Evolutionary conservation across 441 rosid genomes (phyloP).

Genomic region (Kokia cookei): DNA sequence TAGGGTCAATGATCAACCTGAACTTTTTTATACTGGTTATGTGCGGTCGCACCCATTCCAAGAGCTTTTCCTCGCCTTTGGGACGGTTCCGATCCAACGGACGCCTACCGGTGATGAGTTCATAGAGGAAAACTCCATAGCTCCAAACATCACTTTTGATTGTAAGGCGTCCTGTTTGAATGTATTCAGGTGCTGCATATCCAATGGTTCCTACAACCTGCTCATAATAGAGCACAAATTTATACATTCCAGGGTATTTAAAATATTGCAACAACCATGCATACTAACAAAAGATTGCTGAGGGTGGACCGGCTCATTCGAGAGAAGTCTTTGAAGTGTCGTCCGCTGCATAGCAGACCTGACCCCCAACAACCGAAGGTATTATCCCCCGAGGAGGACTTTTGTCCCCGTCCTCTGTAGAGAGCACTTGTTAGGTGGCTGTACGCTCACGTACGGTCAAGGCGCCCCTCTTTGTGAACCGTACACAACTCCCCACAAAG

Average conservation of each 20-base stretch:
- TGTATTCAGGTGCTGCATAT: constrained; percentile 67
- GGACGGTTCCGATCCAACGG: constrained; percentile 65
- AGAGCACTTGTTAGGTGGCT: no score
- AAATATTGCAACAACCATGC: no score
- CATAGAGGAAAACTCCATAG: constrained; percentile 60
- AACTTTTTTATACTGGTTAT: constrained; percentile 47
- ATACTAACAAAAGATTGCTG: no score
- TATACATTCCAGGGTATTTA: neutral
- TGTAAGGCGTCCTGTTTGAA: constrained; percentile 67
- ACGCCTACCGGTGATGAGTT: constrained; percentile 61
- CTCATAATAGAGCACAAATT: neutral
- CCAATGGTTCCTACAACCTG: constrained; percentile 75
- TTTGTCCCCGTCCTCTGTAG: no score
- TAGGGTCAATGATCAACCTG: constrained; percentile 45
- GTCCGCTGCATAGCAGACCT: no score
- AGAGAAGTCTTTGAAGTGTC: no score
- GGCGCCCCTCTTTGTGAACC: no score
- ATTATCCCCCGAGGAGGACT: no score
- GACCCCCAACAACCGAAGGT: no score
- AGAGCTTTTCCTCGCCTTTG: constrained; percentile 51
- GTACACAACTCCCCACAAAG: no score
- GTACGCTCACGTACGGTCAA: no score
- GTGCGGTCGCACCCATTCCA: constrained; percentile 65
- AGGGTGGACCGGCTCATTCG: no score
- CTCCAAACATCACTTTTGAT: constrained; percentile 67